Conservation (phyloP, 495 filamentous ascomycete genomes). For the Acidiella bohemica region DNA sequence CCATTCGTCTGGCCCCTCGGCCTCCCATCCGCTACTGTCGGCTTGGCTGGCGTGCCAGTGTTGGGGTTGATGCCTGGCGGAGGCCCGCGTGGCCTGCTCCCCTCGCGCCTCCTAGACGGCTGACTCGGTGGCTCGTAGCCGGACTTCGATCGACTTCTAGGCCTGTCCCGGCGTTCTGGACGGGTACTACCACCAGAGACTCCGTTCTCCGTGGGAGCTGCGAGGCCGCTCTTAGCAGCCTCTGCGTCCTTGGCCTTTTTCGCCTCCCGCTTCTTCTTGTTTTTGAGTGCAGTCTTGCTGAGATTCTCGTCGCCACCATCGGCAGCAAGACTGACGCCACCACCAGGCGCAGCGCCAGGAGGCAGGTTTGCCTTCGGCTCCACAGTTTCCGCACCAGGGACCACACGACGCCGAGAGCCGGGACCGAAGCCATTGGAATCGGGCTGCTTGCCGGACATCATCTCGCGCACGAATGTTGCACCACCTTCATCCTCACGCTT, state of each 20-base stretch:
- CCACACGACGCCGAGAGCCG: constrained; percentile 37
- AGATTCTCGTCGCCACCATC: constrained; percentile 54
- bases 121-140: constrained; percentile 10
- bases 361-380: constrained; percentile 47
- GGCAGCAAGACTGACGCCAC: constrained; percentile 46
- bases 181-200: constrained; percentile 29
- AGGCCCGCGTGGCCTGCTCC: constrained; percentile 14
- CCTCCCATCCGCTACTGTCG: too few relatives aligned
- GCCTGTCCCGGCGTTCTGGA: constrained; percentile 40
- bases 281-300: constrained; percentile 82
- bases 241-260: constrained; percentile 79
- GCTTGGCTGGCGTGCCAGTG: too few relatives aligned
- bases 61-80: not conserved
- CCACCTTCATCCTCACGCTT: constrained; percentile 96
- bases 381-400: constrained; percentile 64
- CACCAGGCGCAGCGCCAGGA: constrained; percentile 57
- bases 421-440: constrained; percentile 61
- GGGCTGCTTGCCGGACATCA: constrained; percentile 42
- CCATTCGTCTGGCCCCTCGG: not conserved
- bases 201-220: constrained; percentile 24
- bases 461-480: constrained; percentile 74
- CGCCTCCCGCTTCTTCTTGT: constrained; percentile 97
- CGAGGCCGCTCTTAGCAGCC: constrained; percentile 34
- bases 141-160: constrained; percentile 14
- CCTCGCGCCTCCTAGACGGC: constrained; percentile 12